A percentile compares a stretch with the other conserved stretches of the same genome.
phyloP scores from a whole-genome alignment of 1,284 basidiomycete species.

The Boletellus deceptivus region DNA sequence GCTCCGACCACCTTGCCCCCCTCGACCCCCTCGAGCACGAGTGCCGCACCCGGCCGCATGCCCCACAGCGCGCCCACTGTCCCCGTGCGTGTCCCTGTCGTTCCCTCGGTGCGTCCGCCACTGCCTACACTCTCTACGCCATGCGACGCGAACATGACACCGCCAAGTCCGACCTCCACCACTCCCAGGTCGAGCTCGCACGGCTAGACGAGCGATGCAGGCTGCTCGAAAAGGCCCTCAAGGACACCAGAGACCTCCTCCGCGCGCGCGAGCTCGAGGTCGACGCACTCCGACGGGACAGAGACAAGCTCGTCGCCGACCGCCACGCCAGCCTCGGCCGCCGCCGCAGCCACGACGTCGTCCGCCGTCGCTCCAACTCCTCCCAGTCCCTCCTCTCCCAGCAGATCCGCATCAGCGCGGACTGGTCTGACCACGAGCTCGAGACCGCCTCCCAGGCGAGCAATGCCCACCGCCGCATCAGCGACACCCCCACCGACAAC shows the following conservation, averaged over 20 bases:
- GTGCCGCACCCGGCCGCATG: conserved; percentile 48
- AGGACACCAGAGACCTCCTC: conserved; percentile 50
- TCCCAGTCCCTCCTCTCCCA: conserved; percentile 31
- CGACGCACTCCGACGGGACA: conserved; percentile 50
- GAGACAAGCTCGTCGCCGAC: conserved; percentile 31
- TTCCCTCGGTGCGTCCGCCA: conserved; percentile 29
- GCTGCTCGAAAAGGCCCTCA: conserved; percentile 55
- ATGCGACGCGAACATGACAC: conserved; percentile 61
- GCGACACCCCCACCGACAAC: conserved; percentile 20
- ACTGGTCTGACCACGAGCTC: conserved; percentile 31
- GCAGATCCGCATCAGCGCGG: conserved; percentile 31
- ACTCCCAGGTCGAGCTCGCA: conserved; percentile 50
- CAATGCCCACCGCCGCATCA: conserved; percentile 11
- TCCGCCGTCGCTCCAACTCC: conserved; percentile 30
- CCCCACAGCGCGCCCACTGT: conserved; percentile 37
- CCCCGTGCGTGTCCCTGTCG: conserved; percentile 40
- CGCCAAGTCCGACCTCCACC: conserved; percentile 53
- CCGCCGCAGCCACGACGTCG: conserved; percentile 30
- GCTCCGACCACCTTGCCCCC: conserved; percentile 12
- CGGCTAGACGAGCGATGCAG: conserved; percentile 60
- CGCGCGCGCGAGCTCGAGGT: conserved; percentile 52
- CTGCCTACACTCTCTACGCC: conserved; percentile 34
- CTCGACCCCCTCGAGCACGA: conserved; percentile 20
- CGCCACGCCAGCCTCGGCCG: conserved; percentile 22
- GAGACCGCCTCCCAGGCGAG: conserved; percentile 18